Evolutionary conservation across 2,329 filamentous ascomycete genomes (phyloP), one percentile per base, ranked within the genome.

Genomic region (Fusarium sambucinum): DNA sequence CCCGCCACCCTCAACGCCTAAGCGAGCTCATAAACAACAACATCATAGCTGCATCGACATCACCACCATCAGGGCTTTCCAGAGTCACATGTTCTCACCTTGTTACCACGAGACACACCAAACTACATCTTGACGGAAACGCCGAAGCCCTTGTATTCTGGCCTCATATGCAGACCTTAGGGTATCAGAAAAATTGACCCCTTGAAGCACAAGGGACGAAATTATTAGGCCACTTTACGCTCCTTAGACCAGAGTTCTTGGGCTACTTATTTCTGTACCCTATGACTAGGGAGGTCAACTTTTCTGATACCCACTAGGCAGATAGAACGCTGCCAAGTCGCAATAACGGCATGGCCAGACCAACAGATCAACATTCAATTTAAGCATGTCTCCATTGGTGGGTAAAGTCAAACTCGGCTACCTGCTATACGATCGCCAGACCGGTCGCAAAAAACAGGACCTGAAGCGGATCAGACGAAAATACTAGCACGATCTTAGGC

Each of bases 81-180:
- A 19, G 8, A 38, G 44, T 64, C 59, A 59, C 52, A 30, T 64
- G 59, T 27, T 33, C 17, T 32, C 13, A 38, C 9, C 30, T 59
- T 52, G 45, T 19, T 23, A 53, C 51, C 51, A 48, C 53, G 63
- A 50, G 55, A 37, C 51, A 33, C 50, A 30, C 40, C 41, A 45
- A 27, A 32, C 32, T n/a, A 11, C 8, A 19, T 38, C 23, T 42
- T 17, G 25, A 53, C 35, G 40, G 59, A 51, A 48, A 53, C 32
- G 33, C 61, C 53, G 60, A 64, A 30, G 32, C 38, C n/a, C 45
- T 38, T 51, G 54, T 30, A 33, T 53, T 65, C 60, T 65, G 62
- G 62, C 62, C 62, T 65, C 62, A 65, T 37, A 65, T 23, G 59
- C 52, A 58, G 11, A n/a, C n/a, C n/a, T n/a, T n/a, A n/a, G n/a